Base-by-base conservation (phyloP, 2,329 filamentous ascomycete genomes). In the Fusarium sp. region DNA sequence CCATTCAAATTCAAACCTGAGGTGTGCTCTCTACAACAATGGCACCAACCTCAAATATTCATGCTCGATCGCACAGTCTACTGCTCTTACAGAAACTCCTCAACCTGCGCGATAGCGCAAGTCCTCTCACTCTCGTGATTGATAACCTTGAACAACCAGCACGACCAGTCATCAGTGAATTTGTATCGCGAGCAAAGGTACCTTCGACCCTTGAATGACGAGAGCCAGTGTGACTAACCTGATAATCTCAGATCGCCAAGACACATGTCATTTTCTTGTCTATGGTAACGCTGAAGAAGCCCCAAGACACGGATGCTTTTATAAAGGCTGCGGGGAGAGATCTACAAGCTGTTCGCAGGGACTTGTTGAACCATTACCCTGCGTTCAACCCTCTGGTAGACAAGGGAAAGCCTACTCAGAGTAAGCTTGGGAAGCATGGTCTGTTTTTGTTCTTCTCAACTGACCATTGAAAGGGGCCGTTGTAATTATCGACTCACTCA, bases 111-210 rank as follows among this genome's bases (percentile, higher is more conserved):
- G 91, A 96, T 77, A 89, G 88, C 57, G 89, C 91, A 15, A 97
- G 93, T 47, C 95, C 95, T 4, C 88, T 98, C 74, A 97, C 94
- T 0, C 82, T 98, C 25, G 80, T 97, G 5, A 84, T 97, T 57
- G 95, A 98, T 78, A 92, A 86, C 33, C 83, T 97, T 29, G 93
- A 97, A 80, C 94, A 97, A 79, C 88, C 90, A 25, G 92, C 89
- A 9, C 84, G 83, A 29, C 89, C 90, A 1, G 80, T 97, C 6
- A 67, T 95, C 3, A 80, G 82, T 18, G 94, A 97, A 78, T 92
- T 95, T 78, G 87, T 92, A 53, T 82, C 84, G 45, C 86, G 94
- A 72, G 93, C 91, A 54, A 92, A 90, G 82, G 92, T 91, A 71
- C 10, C 3, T 35, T 23, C n/a, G 11, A 6, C 27, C 10, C 29